Evolutionary conservation across 352 stramenopile species (phyloP).

Genomic region (Blastocystis hominis): DNA sequence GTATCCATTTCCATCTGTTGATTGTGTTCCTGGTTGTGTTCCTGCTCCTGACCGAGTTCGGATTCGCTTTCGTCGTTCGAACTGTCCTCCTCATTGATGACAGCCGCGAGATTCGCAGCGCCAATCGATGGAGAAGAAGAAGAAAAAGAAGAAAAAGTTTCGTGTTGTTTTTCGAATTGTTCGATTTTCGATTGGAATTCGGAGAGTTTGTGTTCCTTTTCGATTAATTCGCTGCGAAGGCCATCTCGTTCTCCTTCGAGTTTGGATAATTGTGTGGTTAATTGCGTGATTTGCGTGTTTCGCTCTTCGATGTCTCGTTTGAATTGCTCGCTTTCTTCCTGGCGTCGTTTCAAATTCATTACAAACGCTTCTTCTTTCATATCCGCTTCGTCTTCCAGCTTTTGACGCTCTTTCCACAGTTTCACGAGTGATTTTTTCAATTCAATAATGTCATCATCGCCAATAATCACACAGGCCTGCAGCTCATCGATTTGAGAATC

Average conservation of each 20-base stretch:
- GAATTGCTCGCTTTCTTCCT: background rate
- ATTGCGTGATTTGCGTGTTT: background rate
- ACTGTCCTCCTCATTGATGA: background rate
- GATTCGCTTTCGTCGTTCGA: background rate
- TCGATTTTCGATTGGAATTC: background rate
- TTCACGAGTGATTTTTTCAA: background rate
- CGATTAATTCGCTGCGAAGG: background rate
- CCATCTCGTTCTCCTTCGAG: background rate
- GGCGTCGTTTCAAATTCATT: background rate
- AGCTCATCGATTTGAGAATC: background rate
- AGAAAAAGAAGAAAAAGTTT: background rate
- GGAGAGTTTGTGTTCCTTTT: background rate
- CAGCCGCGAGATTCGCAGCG: background rate
- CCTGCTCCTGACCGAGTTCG: background rate
- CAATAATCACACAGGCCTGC: background rate
- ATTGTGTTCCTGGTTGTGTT: background rate
- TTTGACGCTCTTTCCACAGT: background rate
- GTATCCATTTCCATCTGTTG: background rate
- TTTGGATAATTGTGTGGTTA: background rate
- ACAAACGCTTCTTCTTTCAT: background rate
- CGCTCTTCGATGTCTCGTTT: background rate
- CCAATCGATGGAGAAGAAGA: background rate
- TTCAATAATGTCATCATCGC: background rate
- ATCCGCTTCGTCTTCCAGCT: background rate
- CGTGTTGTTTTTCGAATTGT: background rate